phyloP scores from a whole-genome alignment of 352 stramenopile species.

The Globisporangium heterothallicum region DNA sequence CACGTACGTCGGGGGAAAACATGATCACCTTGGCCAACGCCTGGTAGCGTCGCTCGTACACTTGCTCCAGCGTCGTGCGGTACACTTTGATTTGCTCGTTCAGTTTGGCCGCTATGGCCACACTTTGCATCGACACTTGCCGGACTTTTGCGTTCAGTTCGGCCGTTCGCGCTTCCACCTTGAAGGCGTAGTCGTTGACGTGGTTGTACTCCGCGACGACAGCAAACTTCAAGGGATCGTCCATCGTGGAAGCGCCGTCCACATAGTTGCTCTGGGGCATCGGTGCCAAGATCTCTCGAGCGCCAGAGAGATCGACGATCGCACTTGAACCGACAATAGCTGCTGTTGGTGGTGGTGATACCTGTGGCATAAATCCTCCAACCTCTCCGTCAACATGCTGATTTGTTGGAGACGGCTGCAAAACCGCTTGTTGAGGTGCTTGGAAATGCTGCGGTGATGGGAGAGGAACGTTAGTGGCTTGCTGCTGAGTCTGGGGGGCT shows the following conservation, averaged over 20 bases:
- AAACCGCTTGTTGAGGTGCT: not conserved
- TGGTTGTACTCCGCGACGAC: constrained; percentile 21
- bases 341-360: not conserved
- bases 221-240: constrained; percentile 18
- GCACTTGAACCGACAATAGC: not conserved
- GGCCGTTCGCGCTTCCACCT: constrained; percentile 11
- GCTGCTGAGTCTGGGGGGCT: too few species aligned
- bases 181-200: constrained; percentile 14
- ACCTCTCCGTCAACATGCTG: not conserved
- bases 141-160: constrained; percentile 22
- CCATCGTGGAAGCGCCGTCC: not conserved
- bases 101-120: constrained; percentile 37
- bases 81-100: constrained; percentile 38
- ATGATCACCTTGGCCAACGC: constrained; percentile 47
- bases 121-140: constrained; percentile 33
- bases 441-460: not conserved
- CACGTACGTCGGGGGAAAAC: constrained; percentile 42
- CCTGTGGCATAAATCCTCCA: constrained; percentile 8
- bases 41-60: constrained; percentile 29
- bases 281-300: too few species aligned
- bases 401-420: not conserved
- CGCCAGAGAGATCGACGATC: not conserved
- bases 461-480: not conserved
- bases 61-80: constrained; percentile 20
- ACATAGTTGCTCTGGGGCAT: not conserved